Evolutionary conservation across 768 basidiomycete genomes (phyloP), one percentile per base, ranked within the genome.

Genomic region (Lactarius sanguifluus): DNA sequence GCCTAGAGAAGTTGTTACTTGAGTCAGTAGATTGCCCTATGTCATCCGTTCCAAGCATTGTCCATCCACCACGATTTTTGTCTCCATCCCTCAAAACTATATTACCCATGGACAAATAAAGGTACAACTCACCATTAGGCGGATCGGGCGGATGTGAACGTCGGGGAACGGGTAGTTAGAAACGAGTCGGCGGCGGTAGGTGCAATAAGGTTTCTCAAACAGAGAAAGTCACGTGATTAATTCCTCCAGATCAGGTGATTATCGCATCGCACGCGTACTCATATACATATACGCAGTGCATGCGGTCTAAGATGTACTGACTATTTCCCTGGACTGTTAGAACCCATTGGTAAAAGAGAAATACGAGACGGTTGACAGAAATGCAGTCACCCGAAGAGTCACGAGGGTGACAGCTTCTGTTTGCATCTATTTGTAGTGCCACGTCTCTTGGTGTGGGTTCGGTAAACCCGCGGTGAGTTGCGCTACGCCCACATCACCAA

Each of bases 1-100:
- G 84, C 82, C 84, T 83, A 68, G 56, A 69, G 32, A 58, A 34
- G 23, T 34, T 7, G 28, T 12, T 2, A 38, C n/a, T 13, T 13
- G 2, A 25, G 60, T 66, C 23, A 69, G 45, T 28, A 50, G 12
- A 25, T 54, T 13, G 9, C 40, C 3, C 20, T 1, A 12, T 40
- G 20, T 36, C 58, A 67, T 64, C 66, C 16, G 12, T 12, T 20
- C 25, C 23, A 38, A 67, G 1, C 7, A n/a, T 7, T 18, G 59
- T 60, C 23, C 66, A 67, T 67, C 66, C 66, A 67, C 62, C 41
- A 3, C 20, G 1, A 38, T 13, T 5, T 45, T n/a, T 32, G 40
- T 25, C 13, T 30, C 50, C 20, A 36, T 30, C 28, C 61, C 16
- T 12, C n/a, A 38, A 55, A 36, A 32, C 36, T 38, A 32, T 16